Evolutionary conservation across 2,329 filamentous ascomycete species (phyloP).

Genomic region (Ophiocordyceps australis): DNA sequence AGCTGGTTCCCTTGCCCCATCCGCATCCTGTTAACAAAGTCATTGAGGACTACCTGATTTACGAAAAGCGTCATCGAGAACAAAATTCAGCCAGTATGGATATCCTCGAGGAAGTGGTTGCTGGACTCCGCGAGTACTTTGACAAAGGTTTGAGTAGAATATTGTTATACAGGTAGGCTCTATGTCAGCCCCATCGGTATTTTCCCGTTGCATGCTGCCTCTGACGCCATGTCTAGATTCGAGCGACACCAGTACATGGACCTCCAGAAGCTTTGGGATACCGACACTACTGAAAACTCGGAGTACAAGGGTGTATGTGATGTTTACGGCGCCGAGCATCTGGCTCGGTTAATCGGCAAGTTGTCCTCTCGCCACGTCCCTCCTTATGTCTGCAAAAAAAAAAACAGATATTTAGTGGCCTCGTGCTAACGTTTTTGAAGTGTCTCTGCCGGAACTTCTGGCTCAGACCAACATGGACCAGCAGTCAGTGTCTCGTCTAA

Average conservation of each 20-base stretch:
- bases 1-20: conserved; percentile 72
- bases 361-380: conserved; percentile 27
- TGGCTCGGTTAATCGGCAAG: conserved; percentile 78
- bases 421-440: conserved; percentile 22
- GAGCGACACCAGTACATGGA: conserved; percentile 80
- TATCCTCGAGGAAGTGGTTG: conserved; percentile 76
- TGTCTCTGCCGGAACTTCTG: conserved; percentile 79
- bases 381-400: no score
- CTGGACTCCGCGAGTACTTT: conserved; percentile 83
- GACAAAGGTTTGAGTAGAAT: conserved; percentile 78
- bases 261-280: conserved; percentile 50
- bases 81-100: conserved; percentile 56
- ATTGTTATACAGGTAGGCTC: conserved; percentile 54
- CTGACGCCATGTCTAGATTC: no score
- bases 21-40: conserved; percentile 58
- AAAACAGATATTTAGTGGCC: neutral
- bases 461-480: conserved; percentile 97
- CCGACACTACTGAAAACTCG: conserved; percentile 36
- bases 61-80: conserved; percentile 48
- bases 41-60: conserved; percentile 60
- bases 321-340: conserved; percentile 83
- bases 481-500: conserved; percentile 72
- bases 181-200: no score
- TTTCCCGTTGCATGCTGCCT: no score
- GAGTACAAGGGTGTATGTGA: conserved; percentile 58